These are phyloP conservation scores for Sisymbrium altissimum DNA, from an alignment of 345 rosid species.

Conservation along the genomic window DNA sequence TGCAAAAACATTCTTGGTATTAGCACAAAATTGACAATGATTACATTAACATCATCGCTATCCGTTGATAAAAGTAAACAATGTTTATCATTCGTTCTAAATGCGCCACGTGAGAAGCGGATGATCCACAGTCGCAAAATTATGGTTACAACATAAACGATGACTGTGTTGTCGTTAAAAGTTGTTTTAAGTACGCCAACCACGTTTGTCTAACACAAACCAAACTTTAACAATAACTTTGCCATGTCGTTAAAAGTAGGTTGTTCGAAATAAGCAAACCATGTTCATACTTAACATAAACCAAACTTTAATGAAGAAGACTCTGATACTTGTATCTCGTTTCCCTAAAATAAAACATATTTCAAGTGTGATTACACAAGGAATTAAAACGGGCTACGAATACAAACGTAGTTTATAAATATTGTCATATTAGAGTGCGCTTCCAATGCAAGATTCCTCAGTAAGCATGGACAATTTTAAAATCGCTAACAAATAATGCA, in stretches of 20 bases:
- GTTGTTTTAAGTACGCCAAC: not conserved
- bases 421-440: not conserved
- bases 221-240: not conserved
- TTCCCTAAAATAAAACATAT: not conserved
- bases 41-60: not conserved
- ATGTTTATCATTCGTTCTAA: not conserved
- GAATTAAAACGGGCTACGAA: not conserved
- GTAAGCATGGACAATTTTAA: not conserved
- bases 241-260: not conserved
- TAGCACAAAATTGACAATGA: not conserved
- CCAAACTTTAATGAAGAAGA: not conserved
- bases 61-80: not conserved
- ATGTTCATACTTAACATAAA: not conserved
- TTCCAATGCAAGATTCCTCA: not conserved
- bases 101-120: not conserved
- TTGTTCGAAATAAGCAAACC: not conserved
- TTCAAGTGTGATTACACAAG: not conserved
- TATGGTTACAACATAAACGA: not conserved
- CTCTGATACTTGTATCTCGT: not conserved
- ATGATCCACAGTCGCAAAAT: not conserved
- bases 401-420: not conserved
- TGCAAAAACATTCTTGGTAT: not conserved
- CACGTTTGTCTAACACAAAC: not conserved
- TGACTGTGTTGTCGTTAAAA: not conserved
- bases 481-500: not conserved